These are phyloP conservation scores for Astrothelium macrocarpum DNA, from an alignment of 495 filamentous ascomycete species.

Conservation along the genomic window DNA sequence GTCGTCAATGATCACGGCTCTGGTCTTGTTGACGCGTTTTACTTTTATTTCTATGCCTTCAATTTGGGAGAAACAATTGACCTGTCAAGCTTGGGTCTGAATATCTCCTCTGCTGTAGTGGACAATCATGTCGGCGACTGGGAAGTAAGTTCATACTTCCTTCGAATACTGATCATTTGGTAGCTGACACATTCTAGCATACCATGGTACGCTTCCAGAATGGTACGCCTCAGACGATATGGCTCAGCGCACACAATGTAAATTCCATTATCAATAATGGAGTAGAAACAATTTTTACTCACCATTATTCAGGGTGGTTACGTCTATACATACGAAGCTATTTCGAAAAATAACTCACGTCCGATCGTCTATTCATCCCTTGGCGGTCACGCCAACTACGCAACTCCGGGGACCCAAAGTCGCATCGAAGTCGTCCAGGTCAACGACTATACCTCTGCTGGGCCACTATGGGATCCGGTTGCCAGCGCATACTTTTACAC, in stretches of 20 bases:
- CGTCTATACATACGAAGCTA: background rate
- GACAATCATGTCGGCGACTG: slow-evolving; percentile 7
- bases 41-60: slow-evolving; percentile 58
- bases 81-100: slow-evolving; percentile 31
- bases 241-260: slow-evolving; percentile 29
- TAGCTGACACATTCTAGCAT: slow-evolving; percentile 38
- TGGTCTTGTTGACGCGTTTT: slow-evolving; percentile 51
- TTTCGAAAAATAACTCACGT: background rate
- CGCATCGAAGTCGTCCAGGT: slow-evolving; percentile 53
- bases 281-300: slow-evolving; percentile 34
- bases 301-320: background rate
- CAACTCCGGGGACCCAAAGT: slow-evolving; percentile 36
- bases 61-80: slow-evolving; percentile 33
- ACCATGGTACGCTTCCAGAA: slow-evolving; percentile 56
- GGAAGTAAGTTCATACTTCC: slow-evolving; percentile 25
- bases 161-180: no score
- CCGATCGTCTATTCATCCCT: slow-evolving; percentile 17
- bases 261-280: slow-evolving; percentile 41
- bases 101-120: slow-evolving; percentile 9
- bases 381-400: slow-evolving; percentile 25
- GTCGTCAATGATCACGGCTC: slow-evolving; percentile 46
- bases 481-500: slow-evolving; percentile 22
- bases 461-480: slow-evolving; percentile 29
- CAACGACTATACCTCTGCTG: slow-evolving; percentile 51
- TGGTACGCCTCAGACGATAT: slow-evolving; percentile 45